phyloP scores from a whole-genome alignment of 2,329 filamentous ascomycete genomes.

The Neopestalotiopsis rosae region DNA sequence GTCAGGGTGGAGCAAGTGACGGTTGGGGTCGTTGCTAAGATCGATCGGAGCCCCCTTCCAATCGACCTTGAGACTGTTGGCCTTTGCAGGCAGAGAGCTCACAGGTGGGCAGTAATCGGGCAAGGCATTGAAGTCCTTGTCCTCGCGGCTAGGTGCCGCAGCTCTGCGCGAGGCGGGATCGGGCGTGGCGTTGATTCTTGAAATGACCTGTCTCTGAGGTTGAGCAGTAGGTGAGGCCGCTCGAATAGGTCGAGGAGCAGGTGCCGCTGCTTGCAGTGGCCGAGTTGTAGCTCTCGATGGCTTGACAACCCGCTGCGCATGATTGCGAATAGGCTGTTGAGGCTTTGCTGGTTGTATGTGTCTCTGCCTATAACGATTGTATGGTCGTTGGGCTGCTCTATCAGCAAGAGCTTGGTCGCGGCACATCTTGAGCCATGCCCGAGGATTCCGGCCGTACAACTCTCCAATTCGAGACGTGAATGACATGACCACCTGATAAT shows the following conservation, averaged over 20 bases:
- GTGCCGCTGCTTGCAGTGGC: conserved; percentile 36
- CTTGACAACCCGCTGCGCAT: conserved; percentile 40
- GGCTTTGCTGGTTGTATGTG: conserved; percentile 51
- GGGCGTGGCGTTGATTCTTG: conserved; percentile 49
- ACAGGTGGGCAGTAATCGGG: conserved; percentile 76
- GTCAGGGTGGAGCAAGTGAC: conserved; percentile 74
- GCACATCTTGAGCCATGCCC: conserved; percentile 56
- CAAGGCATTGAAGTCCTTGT: conserved; percentile 78
- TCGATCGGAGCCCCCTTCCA: conserved; percentile 86
- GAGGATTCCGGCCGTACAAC: conserved; percentile 48
- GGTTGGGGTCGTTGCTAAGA: conserved; percentile 73
- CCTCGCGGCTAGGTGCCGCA: conserved; percentile 74
- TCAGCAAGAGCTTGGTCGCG: conserved; percentile 54
- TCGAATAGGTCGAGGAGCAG: conserved; percentile 35
- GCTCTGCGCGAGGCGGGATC: conserved; percentile 55
- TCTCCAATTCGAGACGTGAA: conserved; percentile 60
- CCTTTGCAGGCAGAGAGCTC: conserved; percentile 66
- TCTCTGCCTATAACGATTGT: conserved; percentile 41
- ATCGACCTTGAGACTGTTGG: conserved; percentile 79
- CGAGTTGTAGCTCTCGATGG: conserved; percentile 19
- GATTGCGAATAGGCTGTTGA: conserved; percentile 32
- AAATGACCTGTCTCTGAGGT: conserved; percentile 34
- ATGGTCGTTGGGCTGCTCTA: conserved; percentile 46
- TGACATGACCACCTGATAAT: conserved; percentile 59
- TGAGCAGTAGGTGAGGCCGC: conserved; percentile 24